Evolutionary conservation across 1,284 basidiomycete species (phyloP), one percentile per base, ranked within the genome.

Genomic region (Puccinia triticina): DNA sequence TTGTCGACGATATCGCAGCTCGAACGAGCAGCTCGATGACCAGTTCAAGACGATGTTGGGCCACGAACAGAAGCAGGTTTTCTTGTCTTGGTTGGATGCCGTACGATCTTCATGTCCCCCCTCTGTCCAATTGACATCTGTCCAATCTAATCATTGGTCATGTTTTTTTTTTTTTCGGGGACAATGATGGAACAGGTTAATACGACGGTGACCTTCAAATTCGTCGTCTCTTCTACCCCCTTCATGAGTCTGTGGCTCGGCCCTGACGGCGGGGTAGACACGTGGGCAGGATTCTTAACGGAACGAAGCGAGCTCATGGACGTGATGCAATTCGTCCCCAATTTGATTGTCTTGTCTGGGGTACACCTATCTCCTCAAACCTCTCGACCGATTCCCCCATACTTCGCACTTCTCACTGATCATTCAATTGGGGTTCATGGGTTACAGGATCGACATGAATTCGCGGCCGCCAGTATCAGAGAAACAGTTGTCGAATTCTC

Each of bases 191-290:
- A 50, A 5, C 71, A 91, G 90, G 92, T 92, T 69, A 94, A 94
- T 87, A 86, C 88, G 78, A 94, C 93, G 0, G 89, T 91, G 3
- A 91, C 92, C 0, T 94, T 93, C 90, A 94, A 94, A 87, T 94
- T 95, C 86, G 89, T 95, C 80, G 90, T 93, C 32, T 90, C 90
- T 16, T 92, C 91, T 12, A 92, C 94, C 3, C 93, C 93, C 0
- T 92, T 95, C 87, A 93, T 92, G 59, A 90, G 90, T 0, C 89
- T 94, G 23, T 94, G 93, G 93, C 90, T 89, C 1, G 87, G 87
- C 21, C 89, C 90, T 83, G 92, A 93, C 85, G 92, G 91, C 48
- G 84, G 84, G 48, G 82, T 84, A 18, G 85, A 86, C 64, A 91
- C 91, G 1, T 94, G 93, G 93, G 91, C 91, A 0, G 92, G 88